Percentiles rank a stretch among this genome's conserved stretches.
Conservation (phyloP, 106 monocot species). For the Triglochin maritima region DNA sequence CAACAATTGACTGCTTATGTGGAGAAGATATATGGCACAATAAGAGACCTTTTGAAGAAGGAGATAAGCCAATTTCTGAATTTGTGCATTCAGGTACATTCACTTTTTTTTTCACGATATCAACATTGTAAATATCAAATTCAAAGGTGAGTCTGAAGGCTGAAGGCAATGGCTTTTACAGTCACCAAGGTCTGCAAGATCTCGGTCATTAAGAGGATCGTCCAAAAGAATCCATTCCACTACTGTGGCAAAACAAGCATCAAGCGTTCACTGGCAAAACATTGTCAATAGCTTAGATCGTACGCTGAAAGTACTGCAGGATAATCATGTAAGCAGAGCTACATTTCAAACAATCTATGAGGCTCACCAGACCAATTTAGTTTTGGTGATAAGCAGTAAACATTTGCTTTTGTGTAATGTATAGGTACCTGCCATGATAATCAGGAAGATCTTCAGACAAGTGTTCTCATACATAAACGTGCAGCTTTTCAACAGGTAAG, state of each 20-base stretch:
- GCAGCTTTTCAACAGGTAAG: constrained; percentile 91
- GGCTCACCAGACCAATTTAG: too few species aligned
- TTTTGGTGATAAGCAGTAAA: too few species aligned
- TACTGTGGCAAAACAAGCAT: constrained; percentile 67
- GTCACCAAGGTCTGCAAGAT: constrained; percentile 65
- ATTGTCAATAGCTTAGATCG: constrained; percentile 72
- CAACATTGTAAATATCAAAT: not conserved
- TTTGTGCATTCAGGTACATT: constrained; percentile 79
- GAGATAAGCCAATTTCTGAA: constrained; percentile 78
- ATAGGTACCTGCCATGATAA: constrained; percentile 83
- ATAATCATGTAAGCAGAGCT: constrained; percentile 49
- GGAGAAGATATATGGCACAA: constrained; percentile 95
- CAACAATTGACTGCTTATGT: constrained; percentile 90
- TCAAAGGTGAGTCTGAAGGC: too few species aligned
- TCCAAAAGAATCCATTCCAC: constrained; percentile 56
- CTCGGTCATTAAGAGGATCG: constrained; percentile 49
- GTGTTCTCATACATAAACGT: constrained; percentile 90
- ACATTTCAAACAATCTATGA: too few species aligned
- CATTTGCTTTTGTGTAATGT: too few species aligned
- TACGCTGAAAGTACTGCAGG: constrained; percentile 29
- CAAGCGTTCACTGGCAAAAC: constrained; percentile 77
- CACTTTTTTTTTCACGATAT: not conserved
- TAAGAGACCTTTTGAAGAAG: constrained; percentile 85
- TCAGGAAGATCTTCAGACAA: constrained; percentile 77
- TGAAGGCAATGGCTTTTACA: constrained; percentile 11